Percentiles rank a stretch among this genome's conserved stretches.
These are phyloP conservation scores for Cyberlindnera amylophila DNA, from an alignment of 805 yeast species.

Conservation along the genomic window DNA sequence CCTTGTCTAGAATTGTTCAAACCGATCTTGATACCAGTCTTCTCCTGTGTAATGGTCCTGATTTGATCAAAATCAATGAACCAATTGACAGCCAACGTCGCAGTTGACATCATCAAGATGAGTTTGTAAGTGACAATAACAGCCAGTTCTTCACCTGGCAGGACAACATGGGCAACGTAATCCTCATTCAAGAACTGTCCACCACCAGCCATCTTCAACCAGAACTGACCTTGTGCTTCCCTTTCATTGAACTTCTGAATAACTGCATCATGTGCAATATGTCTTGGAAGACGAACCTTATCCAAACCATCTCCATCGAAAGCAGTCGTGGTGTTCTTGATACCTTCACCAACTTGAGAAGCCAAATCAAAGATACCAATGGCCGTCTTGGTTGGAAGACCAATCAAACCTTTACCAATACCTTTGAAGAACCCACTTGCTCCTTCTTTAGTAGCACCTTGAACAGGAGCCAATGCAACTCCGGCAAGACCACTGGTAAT, in stretches of 20 bases:
- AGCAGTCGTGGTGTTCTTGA: slow-evolving; percentile 86
- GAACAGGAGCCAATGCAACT: slow-evolving; percentile 83
- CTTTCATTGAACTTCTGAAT: slow-evolving; percentile 72
- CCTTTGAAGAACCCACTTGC: slow-evolving; percentile 92
- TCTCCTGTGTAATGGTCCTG: slow-evolving; percentile 68
- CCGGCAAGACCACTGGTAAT: slow-evolving; percentile 86
- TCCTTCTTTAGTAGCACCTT: slow-evolving; percentile 87
- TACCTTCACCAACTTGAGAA: slow-evolving; percentile 89
- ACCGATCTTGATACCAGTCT: slow-evolving; percentile 71
- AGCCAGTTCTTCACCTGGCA: slow-evolving; percentile 76
- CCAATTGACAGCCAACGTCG: slow-evolving; percentile 66
- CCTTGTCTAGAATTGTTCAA: slow-evolving; percentile 52
- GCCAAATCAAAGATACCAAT: slow-evolving; percentile 93
- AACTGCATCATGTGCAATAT: slow-evolving; percentile 63
- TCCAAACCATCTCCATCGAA: slow-evolving; percentile 76
- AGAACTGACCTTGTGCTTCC: slow-evolving; percentile 91
- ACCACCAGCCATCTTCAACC: slow-evolving; percentile 82
- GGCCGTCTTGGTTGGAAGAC: slow-evolving; percentile 94
- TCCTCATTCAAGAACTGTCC: slow-evolving; percentile 69
- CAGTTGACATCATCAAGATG: slow-evolving; percentile 64
- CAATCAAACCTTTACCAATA: slow-evolving; percentile 89
- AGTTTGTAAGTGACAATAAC: slow-evolving; percentile 71
- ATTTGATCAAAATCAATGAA: slow-evolving; percentile 59
- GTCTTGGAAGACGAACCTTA: slow-evolving; percentile 80
- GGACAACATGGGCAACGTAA: slow-evolving; percentile 80